Evolutionary conservation across 2,329 filamentous ascomycete genomes (phyloP), one percentile per base, ranked within the genome.

Genomic region (Cercospora canescens): DNA sequence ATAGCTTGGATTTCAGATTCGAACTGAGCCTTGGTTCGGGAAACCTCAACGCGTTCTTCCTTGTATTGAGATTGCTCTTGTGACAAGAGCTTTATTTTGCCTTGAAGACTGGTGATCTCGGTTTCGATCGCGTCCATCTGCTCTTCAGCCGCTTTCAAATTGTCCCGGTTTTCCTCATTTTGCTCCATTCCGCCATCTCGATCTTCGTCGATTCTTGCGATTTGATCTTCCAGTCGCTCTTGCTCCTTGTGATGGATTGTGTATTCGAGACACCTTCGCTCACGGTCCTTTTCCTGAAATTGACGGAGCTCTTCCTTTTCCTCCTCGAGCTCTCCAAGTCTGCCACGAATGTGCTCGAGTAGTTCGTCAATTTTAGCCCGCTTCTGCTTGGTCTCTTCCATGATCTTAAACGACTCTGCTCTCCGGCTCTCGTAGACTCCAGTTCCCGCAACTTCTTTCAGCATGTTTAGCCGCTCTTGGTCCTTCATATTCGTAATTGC

Each of bases 401-500:
- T 97, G 74, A 99, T 97, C 81, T 97, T 97, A 71, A 96, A 82
- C 54, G 93, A 97, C 79, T 99, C 94, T 30, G 92, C 87, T 68
- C 96, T 89, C 64, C 94, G 90, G 61, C 92, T 91, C 80, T 99
- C 95, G 80, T 99, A 99, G 52, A 97, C 93, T 75, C 97, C 93
- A 7, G 95, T 99, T 68, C 95, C 95, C 0, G 95, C 95, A n/a
- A 99, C 95, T 76, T 98, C 95, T 80, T 99, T 99, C 68, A 99
- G 82, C 66, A 99, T 83, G 71, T 91, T 94, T 69, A 99, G 81
- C 60, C 95, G 88, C 78, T 97, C 94, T 1, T 89, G 89, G 78
- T 99, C 95, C 79, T 97, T 97, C 95, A 99, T 99, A 78, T 98
- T 99, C 52, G 95, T 99, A 76, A 99, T 84, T 26, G 93, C 90